Percentiles rank a stretch among this genome's conserved stretches.
phyloP scores from a whole-genome alignment of 805 yeast species.

The Candida silvicultrix region DNA sequence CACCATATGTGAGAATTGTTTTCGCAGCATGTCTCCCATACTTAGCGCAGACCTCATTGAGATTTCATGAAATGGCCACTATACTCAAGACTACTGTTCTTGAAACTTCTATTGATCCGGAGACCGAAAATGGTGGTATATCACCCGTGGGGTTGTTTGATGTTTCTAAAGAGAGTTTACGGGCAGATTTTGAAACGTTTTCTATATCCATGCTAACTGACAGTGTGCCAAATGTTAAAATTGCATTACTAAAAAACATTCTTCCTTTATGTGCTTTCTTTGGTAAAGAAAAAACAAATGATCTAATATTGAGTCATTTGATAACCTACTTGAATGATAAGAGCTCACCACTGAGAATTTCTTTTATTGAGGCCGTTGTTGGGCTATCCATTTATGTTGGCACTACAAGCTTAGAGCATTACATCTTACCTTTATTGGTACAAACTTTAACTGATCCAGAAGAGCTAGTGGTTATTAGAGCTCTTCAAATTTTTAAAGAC shows the following conservation, averaged over 20 bases:
- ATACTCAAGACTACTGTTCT: constrained; percentile 35
- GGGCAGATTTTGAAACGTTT: constrained; percentile 56
- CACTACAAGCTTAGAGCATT: constrained; percentile 75
- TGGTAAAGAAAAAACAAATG: constrained; percentile 85
- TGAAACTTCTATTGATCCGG: constrained; percentile 35
- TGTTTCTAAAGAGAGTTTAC: constrained; percentile 36
- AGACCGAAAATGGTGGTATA: constrained; percentile 33
- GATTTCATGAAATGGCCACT: constrained; percentile 57
- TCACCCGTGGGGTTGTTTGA: constrained; percentile 28
- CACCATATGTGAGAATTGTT: constrained; percentile 49
- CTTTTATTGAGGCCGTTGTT: constrained; percentile 66
- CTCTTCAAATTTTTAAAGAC: constrained; percentile 52
- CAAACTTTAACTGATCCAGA: constrained; percentile 84
- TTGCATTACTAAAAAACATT: constrained; percentile 65
- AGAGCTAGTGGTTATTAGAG: constrained; percentile 70
- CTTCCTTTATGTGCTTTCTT: constrained; percentile 73
- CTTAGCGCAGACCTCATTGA: constrained; percentile 58
- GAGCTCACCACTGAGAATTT: constrained; percentile 57
- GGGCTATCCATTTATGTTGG: constrained; percentile 80
- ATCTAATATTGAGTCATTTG: constrained; percentile 80
- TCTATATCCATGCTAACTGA: constrained; percentile 67
- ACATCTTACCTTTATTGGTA: constrained; percentile 74
- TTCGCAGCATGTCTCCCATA: constrained; percentile 71
- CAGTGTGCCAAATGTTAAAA: constrained; percentile 54
- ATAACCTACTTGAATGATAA: constrained; percentile 87